Evolutionary conservation across 2,329 filamentous ascomycete species (phyloP).

Genomic region (Sclerotinia minor): DNA sequence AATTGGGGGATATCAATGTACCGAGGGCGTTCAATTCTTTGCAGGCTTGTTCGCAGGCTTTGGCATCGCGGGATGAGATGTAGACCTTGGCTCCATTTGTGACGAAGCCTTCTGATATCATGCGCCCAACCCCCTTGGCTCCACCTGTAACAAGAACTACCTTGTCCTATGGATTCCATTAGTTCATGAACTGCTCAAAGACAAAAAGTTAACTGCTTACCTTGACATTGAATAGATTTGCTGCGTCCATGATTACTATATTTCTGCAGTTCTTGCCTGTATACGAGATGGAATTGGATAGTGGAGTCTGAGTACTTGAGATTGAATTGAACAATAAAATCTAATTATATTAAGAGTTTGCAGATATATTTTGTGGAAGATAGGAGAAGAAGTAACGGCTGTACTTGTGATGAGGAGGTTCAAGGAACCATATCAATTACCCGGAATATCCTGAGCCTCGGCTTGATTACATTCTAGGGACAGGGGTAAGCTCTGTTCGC

Average conservation of each 20-base stretch:
- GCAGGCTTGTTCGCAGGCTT: constrained; percentile 58
- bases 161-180: constrained; percentile 46
- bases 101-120: constrained; percentile 68
- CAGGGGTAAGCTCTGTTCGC: background rate
- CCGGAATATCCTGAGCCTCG: constrained; percentile 6
- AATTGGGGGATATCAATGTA: constrained; percentile 31
- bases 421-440: background rate
- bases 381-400: background rate
- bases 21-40: constrained; percentile 57
- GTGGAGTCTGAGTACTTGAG: too few relatives aligned
- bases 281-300: too few relatives aligned
- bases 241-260: constrained; percentile 51
- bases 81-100: constrained; percentile 67
- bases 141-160: constrained; percentile 60
- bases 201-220: constrained; percentile 42
- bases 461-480: background rate
- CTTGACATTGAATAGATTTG: constrained; percentile 60
- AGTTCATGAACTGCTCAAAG: background rate
- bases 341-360: background rate
- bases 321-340: too few relatives aligned
- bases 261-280: too few relatives aligned
- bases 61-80: constrained; percentile 66
- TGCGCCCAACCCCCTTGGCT: constrained; percentile 64
- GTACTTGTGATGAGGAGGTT: background rate
- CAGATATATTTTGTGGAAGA: background rate